A percentile compares a stretch with the other conserved stretches of the same genome.
phyloP scores from a whole-genome alignment of 1,284 basidiomycete species.

The Cutaneotrichosporon dermatis region DNA sequence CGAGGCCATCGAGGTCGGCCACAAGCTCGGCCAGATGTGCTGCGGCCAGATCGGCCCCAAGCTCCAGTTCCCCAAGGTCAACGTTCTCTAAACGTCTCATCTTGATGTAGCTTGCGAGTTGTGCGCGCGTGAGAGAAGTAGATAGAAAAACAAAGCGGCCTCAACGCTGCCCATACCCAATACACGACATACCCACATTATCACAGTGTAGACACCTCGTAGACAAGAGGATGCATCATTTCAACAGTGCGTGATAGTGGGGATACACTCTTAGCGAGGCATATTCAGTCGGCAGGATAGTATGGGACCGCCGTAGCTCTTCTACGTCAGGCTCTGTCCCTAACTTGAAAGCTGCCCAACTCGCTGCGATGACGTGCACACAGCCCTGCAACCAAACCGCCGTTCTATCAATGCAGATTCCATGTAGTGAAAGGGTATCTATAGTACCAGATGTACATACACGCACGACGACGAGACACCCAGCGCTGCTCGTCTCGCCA shows the following conservation, averaged over 20 bases:
- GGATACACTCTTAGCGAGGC: neutral
- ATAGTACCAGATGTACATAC: conserved; percentile 4
- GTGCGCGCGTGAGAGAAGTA: neutral
- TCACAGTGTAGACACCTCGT: neutral
- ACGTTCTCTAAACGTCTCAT: conserved; percentile 28
- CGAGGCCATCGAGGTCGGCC: conserved; percentile 72
- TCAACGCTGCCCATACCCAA: conserved; percentile 12
- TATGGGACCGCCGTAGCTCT: too few species aligned
- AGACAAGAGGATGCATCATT: conserved; percentile 15
- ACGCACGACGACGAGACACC: neutral
- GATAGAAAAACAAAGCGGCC: neutral
- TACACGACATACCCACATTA: conserved; percentile 2
- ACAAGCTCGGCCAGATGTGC: conserved; percentile 84
- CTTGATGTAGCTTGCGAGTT: too few species aligned
- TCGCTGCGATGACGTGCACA: too few species aligned
- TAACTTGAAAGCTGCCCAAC: too few species aligned
- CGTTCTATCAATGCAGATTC: conserved; percentile 1
- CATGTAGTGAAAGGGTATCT: neutral
- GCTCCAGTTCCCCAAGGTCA: conserved; percentile 40
- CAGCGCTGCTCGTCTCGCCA: too few species aligned
- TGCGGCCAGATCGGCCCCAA: conserved; percentile 67
- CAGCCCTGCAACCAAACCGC: too few species aligned
- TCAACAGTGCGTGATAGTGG: conserved; percentile 14
- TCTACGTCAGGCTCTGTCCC: too few species aligned
- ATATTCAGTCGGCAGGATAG: too few species aligned